A percentile compares a stretch with the other conserved stretches of the same genome.
Conservation (phyloP, 768 basidiomycete species). For the Amanita muscaria region DNA sequence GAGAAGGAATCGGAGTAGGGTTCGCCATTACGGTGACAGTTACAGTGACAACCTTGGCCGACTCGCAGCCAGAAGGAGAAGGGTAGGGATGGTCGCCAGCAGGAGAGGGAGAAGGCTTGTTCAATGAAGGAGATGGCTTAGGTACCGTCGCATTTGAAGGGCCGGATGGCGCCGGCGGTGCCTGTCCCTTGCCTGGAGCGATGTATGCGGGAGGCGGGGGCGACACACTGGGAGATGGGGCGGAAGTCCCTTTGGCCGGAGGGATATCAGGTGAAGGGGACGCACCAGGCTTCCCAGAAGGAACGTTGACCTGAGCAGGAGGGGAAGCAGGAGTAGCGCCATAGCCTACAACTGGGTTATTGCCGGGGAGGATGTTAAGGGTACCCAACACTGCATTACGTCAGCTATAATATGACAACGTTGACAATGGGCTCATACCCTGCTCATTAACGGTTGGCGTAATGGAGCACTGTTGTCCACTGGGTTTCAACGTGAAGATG, state of each 20-base stretch:
- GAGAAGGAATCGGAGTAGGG: background rate
- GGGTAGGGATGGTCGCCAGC: too few relatives aligned
- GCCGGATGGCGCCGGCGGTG: too few relatives aligned
- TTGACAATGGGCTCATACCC: constrained; percentile 25
- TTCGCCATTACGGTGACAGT: background rate
- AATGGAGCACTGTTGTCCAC: constrained; percentile 34
- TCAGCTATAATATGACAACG: background rate
- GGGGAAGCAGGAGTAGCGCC: constrained; percentile 15
- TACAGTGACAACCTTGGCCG: too few relatives aligned
- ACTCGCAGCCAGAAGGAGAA: too few relatives aligned
- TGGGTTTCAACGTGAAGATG: constrained; percentile 31
- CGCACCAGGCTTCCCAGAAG: background rate
- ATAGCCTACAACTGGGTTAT: constrained; percentile 39
- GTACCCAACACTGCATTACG: constrained; percentile 34
- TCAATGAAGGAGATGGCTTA: too few relatives aligned
- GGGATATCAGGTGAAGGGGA: background rate
- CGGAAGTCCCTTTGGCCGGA: background rate
- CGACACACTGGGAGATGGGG: background rate
- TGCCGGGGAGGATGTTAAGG: constrained; percentile 39
- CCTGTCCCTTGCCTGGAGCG: background rate
- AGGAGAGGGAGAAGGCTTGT: too few relatives aligned
- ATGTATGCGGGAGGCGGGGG: background rate
- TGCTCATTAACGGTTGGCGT: constrained; percentile 39
- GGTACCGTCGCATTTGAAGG: too few relatives aligned
- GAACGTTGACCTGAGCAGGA: background rate